phyloP scores from a whole-genome alignment of 768 basidiomycete genomes.

The Lepiota venenata region DNA sequence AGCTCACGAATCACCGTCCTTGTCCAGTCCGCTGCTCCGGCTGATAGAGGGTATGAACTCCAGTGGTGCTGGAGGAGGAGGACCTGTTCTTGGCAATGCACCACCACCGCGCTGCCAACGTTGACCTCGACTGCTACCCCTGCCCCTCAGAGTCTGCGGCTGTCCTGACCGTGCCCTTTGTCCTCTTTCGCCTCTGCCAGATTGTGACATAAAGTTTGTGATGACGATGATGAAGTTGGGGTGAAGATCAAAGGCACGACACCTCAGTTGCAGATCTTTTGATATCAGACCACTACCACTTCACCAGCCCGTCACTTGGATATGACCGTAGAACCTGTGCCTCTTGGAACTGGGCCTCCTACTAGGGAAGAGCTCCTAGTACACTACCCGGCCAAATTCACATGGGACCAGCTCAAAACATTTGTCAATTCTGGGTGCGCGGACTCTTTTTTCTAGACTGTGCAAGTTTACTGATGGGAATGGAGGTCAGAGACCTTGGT shows the following conservation, averaged over 20 bases:
- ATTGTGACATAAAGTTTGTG: too few relatives aligned
- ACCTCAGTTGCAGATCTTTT: too few relatives aligned
- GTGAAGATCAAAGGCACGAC: too few relatives aligned
- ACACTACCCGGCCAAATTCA: constrained; percentile 73
- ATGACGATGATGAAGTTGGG: too few relatives aligned
- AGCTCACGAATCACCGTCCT: constrained; percentile 72
- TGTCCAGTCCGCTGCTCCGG: constrained; percentile 71
- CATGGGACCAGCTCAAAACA: constrained; percentile 71
- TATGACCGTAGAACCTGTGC: constrained; percentile 23
- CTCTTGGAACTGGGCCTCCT: constrained; percentile 57
- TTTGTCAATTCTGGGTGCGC: constrained; percentile 77
- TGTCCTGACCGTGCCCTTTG: constrained; percentile 16
- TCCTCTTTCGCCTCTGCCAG: neutral
- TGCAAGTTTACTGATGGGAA: neutral
- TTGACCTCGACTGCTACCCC: constrained; percentile 12
- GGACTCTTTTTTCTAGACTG: neutral
- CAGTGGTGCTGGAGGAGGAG: too few relatives aligned
- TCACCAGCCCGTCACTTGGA: neutral
- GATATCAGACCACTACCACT: neutral
- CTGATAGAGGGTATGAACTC: constrained; percentile 71
- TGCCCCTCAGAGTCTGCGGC: constrained; percentile 11
- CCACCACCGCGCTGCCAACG: neutral
- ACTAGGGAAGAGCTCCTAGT: constrained; percentile 62
- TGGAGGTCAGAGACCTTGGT: constrained; percentile 63
- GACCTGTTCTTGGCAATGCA: too few relatives aligned